A percentile compares a stretch with the other conserved stretches of the same genome.
Conservation (phyloP, 2,329 filamentous ascomycete genomes). For the Diaporthe vaccinii region DNA sequence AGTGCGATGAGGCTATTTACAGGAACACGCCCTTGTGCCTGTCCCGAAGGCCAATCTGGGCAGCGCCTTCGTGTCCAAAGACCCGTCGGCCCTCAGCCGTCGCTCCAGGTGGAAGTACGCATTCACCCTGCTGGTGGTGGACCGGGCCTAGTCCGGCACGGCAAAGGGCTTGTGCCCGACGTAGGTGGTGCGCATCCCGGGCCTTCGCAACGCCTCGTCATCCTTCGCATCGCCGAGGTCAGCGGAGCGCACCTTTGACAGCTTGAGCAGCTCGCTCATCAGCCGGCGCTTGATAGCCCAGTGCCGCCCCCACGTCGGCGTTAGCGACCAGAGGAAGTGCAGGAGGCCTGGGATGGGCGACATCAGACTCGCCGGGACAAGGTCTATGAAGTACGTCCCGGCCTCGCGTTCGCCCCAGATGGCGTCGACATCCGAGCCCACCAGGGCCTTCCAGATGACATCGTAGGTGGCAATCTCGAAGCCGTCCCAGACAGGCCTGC, state of each 20-base stretch:
- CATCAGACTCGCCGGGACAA: no score
- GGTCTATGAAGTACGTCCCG: no score
- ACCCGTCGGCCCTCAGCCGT: constrained; percentile 31
- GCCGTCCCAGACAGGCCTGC: constrained; percentile 41
- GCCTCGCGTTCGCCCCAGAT: no score
- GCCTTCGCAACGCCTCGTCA: no score
- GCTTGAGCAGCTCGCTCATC: no score
- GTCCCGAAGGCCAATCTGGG: constrained; percentile 31
- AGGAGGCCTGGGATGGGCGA: no score
- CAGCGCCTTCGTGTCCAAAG: constrained; percentile 37
- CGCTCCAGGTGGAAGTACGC: constrained; percentile 26
- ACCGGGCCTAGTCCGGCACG: constrained; percentile 24
- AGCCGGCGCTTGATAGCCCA: no score
- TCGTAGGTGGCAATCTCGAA: constrained; percentile 39
- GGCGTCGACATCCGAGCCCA: constrained; percentile 32
- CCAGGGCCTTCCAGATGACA: constrained; percentile 38
- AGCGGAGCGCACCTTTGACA: no score
- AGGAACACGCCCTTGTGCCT: constrained; percentile 28
- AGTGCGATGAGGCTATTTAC: neutral
- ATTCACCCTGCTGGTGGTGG: constrained; percentile 23
- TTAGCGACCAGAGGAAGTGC: no score
- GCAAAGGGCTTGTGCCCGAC: constrained; percentile 35
- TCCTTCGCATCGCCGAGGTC: no score
- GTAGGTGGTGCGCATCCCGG: constrained; percentile 38
- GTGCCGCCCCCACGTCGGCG: no score